Evolutionary conservation across 2,329 filamentous ascomycete species (phyloP), one percentile per base, ranked within the genome.

Genomic region (Calycina herbarum): DNA sequence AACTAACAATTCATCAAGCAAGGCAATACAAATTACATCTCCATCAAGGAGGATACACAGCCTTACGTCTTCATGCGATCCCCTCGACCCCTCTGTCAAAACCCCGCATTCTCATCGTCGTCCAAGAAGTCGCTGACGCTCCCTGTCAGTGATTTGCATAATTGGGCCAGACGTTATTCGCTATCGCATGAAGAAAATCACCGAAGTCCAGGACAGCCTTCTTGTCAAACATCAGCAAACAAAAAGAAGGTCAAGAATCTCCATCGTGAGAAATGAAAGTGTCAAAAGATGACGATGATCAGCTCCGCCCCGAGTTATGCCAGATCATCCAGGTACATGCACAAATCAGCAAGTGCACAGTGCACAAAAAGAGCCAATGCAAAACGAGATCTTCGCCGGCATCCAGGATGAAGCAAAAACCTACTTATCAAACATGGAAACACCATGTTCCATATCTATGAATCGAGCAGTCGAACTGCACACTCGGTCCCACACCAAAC

Each of bases 81-180:
- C 24, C 20, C 20, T 15, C 20, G 17, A 24, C 57, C 5, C 38
- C 11, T 59, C 57, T n/a, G 45, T 51, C 45, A 15, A 51, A 51
- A 27, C 45, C 45, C 45, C 45, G 45, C 45, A 24, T 59, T 40
- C 35, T 40, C 58, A 59, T 27, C 6, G n/a, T 51, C 45, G 42
- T 45, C 42, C 42, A 45, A 45, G 42, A 38, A 29, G 24, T 15
- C 1, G 20, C 15, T 29, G n/a, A n/a, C 27, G 27, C 17, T 59
- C 33, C 35, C 35, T 40, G 35, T 59, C 8, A 40, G 38, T 59
- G 58, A 59, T 59, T 59, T 59, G 20, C 58, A 59, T 59, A 59
- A 59, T 4, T 6, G 27, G 20, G 20, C 33, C 10, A 17, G 33
- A 59, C 13, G 17, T 33, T 20, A 20, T 15, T 38, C 57, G 33